Conservation (phyloP, 1,284 basidiomycete species). For the Cutaneotrichosporon cavernicola region DNA sequence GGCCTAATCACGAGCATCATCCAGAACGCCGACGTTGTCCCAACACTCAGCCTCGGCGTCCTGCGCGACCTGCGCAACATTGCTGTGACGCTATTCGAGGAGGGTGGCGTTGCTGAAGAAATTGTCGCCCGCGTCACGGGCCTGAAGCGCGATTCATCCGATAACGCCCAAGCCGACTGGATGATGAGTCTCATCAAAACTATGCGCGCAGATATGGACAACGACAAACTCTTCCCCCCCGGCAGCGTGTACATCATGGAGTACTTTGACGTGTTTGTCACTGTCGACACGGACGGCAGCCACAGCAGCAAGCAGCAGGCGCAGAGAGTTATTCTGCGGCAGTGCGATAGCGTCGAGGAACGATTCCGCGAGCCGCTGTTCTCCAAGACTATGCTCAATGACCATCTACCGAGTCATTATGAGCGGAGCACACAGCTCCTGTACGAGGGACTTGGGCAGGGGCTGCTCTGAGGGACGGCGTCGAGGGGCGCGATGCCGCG, state of each 20-base stretch:
- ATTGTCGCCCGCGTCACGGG: conserved; percentile 55
- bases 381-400: conserved; percentile 49
- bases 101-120: conserved; percentile 54
- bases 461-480: conserved; percentile 13
- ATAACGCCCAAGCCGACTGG: conserved; percentile 43
- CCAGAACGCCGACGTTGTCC: conserved; percentile 50
- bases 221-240: conserved; percentile 54
- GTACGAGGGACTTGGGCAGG: conserved; percentile 37
- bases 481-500: background rate
- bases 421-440: conserved; percentile 48
- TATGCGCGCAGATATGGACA: conserved; percentile 54
- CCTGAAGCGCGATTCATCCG: conserved; percentile 35
- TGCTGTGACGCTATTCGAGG: conserved; percentile 53
- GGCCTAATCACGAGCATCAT: conserved; percentile 56
- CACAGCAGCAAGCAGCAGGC: conserved; percentile 42
- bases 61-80: conserved; percentile 57
- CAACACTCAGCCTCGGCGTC: conserved; percentile 54
- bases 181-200: conserved; percentile 54
- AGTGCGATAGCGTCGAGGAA: conserved; percentile 55
- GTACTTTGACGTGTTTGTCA: conserved; percentile 53
- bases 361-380: conserved; percentile 55
- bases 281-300: conserved; percentile 24
- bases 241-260: conserved; percentile 50
- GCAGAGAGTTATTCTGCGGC: conserved; percentile 53
- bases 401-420: conserved; percentile 50